A percentile compares a stretch with the other conserved stretches of the same genome.
phyloP scores from a whole-genome alignment of 106 monocot genomes.

The Acanthochlamys bracteata region DNA sequence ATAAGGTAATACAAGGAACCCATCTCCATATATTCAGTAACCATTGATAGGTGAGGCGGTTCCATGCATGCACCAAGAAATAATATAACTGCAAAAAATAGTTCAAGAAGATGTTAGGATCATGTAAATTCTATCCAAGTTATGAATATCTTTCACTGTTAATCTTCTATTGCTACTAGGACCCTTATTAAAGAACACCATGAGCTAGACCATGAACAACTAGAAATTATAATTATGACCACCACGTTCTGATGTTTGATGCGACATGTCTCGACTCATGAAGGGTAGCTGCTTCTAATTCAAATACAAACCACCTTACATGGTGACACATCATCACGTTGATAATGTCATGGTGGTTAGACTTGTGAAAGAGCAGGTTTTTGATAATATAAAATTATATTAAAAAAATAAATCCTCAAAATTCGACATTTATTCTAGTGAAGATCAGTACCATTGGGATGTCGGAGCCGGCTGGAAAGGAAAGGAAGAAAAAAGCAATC shows the following conservation, averaged over 20 bases:
- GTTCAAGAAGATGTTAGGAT: not conserved
- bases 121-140: not conserved
- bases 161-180: too few relatives aligned
- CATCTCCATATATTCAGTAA: constrained; percentile 96
- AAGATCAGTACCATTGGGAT: constrained; percentile 73
- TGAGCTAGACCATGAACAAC: too few relatives aligned
- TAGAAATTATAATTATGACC: too few relatives aligned
- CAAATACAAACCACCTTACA: too few relatives aligned
- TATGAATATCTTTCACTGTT: too few relatives aligned
- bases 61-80: constrained; percentile 89
- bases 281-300: too few relatives aligned
- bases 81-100: constrained; percentile 58
- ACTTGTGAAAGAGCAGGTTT: too few relatives aligned
- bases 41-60: constrained; percentile 80
- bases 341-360: not conserved
- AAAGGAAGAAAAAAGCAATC: constrained; percentile 3
- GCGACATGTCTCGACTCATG: too few relatives aligned
- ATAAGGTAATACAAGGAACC: constrained; percentile 87
- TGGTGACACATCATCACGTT: too few relatives aligned
- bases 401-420: not conserved
- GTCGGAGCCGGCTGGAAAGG: constrained; percentile 79
- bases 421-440: not conserved
- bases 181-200: too few relatives aligned
- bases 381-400: too few relatives aligned
- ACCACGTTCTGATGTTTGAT: too few relatives aligned